Base-by-base conservation (phyloP, 805 yeast genomes). In the Kluyveromyces nonfermentans region DNA sequence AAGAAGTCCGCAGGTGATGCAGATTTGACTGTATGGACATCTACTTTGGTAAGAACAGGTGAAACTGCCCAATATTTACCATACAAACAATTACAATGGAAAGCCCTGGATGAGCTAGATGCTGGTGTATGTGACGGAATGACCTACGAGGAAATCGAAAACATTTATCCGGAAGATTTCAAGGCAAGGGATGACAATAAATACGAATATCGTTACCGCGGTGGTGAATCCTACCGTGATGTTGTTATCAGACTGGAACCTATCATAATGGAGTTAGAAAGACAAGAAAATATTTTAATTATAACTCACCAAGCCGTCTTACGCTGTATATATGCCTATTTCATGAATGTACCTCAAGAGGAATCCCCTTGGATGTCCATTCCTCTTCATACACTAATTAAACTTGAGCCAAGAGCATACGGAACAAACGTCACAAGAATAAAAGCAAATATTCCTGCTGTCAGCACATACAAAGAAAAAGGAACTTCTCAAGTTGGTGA, bases 281-380 rank as follows among this genome's bases (percentile, higher is more conserved):
- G 97, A 47, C 97, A 90, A 65, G 97, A 93, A 56, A 89, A 93
- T 62, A 88, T 93, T 41, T 72, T 93, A 60, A 90, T 93, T 47
- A 93, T 93, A 35, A 93, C 98, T 3, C 99, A 93, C 63, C 99
- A 93, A 66, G 97, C 97, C 0, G 97, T 93, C 9, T 71, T 93
- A 51, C 76, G 99, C 56, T 93, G 99, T 60, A 81, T 93, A 42
- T 93, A 93, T 64, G 97, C 98, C 7, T 93, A 93, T 64, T 93
- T 89, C 60, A 93, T 93, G 97, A 90, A 93, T 60, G 95, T 93
- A 16, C 96, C 97, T 4, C 97, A 90, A 63, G 96, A 90, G 55
- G 90, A 87, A 62, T 78, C 89, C 46, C 99, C 99, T 5, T 93
- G 98, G 98, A 88, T 93, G 96, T 86, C 94, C 33, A 94, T 93